phyloP scores from a whole-genome alignment of 2,329 filamentous ascomycete species.

The Aureobasidium mangrovei region DNA sequence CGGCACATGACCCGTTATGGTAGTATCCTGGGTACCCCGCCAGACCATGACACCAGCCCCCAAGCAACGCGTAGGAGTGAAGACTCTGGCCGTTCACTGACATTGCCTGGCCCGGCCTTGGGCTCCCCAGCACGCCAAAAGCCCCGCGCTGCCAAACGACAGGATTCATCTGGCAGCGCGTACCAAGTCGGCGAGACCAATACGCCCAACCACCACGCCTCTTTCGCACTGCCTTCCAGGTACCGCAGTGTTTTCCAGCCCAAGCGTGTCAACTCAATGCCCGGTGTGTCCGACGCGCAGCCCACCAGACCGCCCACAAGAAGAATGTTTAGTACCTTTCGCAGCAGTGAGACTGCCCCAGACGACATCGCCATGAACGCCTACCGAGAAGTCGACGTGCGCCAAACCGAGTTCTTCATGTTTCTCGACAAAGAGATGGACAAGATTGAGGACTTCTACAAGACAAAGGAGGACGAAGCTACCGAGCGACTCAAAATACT shows the following conservation, averaged over 20 bases:
- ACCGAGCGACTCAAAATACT: constrained; percentile 61
- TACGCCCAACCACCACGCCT: not conserved
- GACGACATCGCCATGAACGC: constrained; percentile 46
- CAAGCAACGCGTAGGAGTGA: constrained; percentile 24
- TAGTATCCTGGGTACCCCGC: constrained; percentile 52
- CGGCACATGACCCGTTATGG: constrained; percentile 47
- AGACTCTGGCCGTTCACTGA: constrained; percentile 36
- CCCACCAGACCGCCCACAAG: constrained; percentile 30
- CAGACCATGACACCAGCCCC: constrained; percentile 18
- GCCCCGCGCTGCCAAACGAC: not conserved
- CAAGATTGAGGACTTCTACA: constrained; percentile 92
- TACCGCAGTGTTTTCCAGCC: constrained; percentile 27
- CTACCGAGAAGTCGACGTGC: constrained; percentile 57
- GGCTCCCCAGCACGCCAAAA: constrained; percentile 28
- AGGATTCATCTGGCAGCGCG: constrained; percentile 24
- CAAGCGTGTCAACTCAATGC: constrained; percentile 34
- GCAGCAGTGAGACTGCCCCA: constrained; percentile 33
- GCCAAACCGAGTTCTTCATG: constrained; percentile 74
- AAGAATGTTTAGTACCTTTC: constrained; percentile 35
- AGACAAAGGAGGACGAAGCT: constrained; percentile 77
- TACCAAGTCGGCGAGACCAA: constrained; percentile 37
- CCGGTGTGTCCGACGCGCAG: constrained; percentile 18
- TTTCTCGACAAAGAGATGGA: constrained; percentile 77
- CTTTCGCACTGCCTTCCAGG: constrained; percentile 23
- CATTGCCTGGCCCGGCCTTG: constrained; percentile 55